These are phyloP conservation scores for Helminthosporium solani DNA, from an alignment of 2,329 filamentous ascomycete species.

Conservation along the genomic window DNA sequence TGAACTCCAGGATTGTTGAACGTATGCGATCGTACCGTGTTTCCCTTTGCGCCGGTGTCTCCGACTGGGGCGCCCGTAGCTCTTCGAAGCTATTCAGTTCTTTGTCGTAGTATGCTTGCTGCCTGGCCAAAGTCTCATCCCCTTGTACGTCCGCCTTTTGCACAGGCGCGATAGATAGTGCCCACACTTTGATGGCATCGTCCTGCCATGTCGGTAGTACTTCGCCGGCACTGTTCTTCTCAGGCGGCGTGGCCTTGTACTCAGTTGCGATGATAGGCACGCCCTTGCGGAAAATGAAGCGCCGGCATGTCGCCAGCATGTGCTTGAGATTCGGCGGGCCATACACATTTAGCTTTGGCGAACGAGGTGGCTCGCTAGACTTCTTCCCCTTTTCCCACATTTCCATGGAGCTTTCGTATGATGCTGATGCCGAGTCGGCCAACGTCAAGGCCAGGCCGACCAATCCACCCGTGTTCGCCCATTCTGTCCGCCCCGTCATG, in stretches of 20 bases:
- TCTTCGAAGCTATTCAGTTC: slow-evolving; percentile 35
- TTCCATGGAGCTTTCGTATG: slow-evolving; percentile 49
- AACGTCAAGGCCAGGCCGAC: slow-evolving; percentile 83
- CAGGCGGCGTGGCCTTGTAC: slow-evolving; percentile 44
- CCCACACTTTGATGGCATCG: slow-evolving; percentile 79
- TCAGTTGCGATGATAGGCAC: slow-evolving; percentile 74
- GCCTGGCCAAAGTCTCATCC: slow-evolving; percentile 25
- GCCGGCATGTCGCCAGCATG: slow-evolving; percentile 74
- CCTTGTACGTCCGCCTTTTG: slow-evolving; percentile 8
- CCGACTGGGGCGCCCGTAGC: slow-evolving; percentile 27
- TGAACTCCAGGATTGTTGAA: slow-evolving; percentile 66
- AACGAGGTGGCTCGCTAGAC: slow-evolving; percentile 13
- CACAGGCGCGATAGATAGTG: slow-evolving; percentile 62
- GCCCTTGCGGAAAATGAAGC: slow-evolving; percentile 83
- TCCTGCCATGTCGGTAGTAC: slow-evolving; percentile 70
- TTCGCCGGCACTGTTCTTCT: slow-evolving; percentile 36
- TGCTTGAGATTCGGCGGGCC: slow-evolving; percentile 80
- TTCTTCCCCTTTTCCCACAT: slow-evolving; percentile 23
- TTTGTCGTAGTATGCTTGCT: slow-evolving; percentile 22
- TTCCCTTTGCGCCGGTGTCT: slow-evolving; percentile 38
- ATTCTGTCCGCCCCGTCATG: slow-evolving; percentile 73
- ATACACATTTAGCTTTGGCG: slow-evolving; percentile 58
- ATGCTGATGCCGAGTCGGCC: slow-evolving; percentile 63
- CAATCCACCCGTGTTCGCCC: slow-evolving; percentile 76
- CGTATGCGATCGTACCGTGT: slow-evolving; percentile 53